These are phyloP conservation scores for Athelia sp. DNA, from an alignment of 1,284 basidiomycete genomes.

Conservation along the genomic window DNA sequence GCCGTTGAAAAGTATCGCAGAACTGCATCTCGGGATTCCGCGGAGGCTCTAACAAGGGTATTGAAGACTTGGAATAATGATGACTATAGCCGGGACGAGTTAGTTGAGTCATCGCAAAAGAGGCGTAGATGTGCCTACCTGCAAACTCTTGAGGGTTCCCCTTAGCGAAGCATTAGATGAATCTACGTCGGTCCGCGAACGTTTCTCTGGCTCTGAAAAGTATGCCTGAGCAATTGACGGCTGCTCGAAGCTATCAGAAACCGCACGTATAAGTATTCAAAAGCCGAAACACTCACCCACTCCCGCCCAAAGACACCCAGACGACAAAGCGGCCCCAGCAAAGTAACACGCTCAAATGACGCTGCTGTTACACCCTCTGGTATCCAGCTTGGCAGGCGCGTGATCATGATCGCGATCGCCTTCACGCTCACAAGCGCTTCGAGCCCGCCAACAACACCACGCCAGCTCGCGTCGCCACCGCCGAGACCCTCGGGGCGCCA, in stretches of 20 bases:
- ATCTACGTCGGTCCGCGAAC: conserved; percentile 71
- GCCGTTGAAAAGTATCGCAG: conserved; percentile 80
- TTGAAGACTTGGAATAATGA: conserved; percentile 90
- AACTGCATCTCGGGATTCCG: conserved; percentile 78
- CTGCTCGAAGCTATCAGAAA: conserved; percentile 34
- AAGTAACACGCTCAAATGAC: conserved; percentile 56
- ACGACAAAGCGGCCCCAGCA: conserved; percentile 80
- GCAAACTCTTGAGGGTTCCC: conserved; percentile 75
- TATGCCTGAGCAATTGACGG: conserved; percentile 74
- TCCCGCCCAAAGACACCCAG: conserved; percentile 82
- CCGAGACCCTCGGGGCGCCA: conserved; percentile 61
- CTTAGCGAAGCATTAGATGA: conserved; percentile 81
- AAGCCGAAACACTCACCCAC: conserved; percentile 58
- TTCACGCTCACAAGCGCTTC: conserved; percentile 82
- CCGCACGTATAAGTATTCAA: not conserved
- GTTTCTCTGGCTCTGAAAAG: conserved; percentile 81
- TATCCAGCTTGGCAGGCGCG: conserved; percentile 68
- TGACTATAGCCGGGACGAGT: conserved; percentile 34
- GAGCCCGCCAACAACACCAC: conserved; percentile 80
- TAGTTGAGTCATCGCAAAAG: not conserved
- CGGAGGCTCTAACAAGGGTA: conserved; percentile 77
- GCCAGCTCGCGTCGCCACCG: conserved; percentile 75
- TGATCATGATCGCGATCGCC: conserved; percentile 76
- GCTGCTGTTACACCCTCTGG: conserved; percentile 53
- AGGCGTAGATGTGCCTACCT: conserved; percentile 39